Percentiles rank a stretch among this genome's conserved stretches.
These are phyloP conservation scores for Penicillium tannophilum DNA, from an alignment of 495 filamentous ascomycete species.

Conservation along the genomic window DNA sequence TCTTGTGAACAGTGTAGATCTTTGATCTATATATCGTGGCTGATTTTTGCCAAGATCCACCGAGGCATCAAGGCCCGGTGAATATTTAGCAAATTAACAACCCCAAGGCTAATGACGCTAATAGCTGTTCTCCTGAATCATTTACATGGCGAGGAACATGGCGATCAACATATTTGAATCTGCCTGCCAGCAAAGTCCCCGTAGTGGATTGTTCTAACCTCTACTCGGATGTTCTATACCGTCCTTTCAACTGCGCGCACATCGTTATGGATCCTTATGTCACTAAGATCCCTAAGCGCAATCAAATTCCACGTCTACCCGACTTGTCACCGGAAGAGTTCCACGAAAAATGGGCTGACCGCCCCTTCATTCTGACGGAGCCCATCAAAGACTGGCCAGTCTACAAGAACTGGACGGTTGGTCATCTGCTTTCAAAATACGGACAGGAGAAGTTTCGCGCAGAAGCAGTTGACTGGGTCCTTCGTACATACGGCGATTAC, in stretches of 20 bases:
- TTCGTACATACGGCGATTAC: conserved; percentile 79
- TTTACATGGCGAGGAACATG: conserved; percentile 84
- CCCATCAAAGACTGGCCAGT: conserved; percentile 85
- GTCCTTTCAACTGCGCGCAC: conserved; percentile 88
- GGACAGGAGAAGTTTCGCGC: conserved; percentile 74
- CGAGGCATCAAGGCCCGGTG: neutral
- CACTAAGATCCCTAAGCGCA: conserved; percentile 68
- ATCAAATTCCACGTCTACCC: conserved; percentile 69
- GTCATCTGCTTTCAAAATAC: conserved; percentile 64
- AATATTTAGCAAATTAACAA: neutral
- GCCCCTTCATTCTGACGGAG: conserved; percentile 84
- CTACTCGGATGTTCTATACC: conserved; percentile 90
- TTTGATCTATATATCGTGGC: neutral
- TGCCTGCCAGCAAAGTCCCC: conserved; percentile 59
- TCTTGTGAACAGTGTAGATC: neutral
- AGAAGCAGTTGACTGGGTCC: conserved; percentile 91
- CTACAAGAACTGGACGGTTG: conserved; percentile 71
- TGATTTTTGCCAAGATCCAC: neutral
- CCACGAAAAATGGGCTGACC: conserved; percentile 70
- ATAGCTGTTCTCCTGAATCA: conserved; percentile 42
- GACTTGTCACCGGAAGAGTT: conserved; percentile 76
- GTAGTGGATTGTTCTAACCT: conserved; percentile 65
- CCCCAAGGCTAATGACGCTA: neutral
- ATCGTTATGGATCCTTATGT: conserved; percentile 66
- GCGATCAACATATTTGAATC: conserved; percentile 74